Evolutionary conservation across 345 rosid species (phyloP), one percentile per base, ranked within the genome.

Genomic region (thale cress (Arabidopsis thaliana)): DNA sequence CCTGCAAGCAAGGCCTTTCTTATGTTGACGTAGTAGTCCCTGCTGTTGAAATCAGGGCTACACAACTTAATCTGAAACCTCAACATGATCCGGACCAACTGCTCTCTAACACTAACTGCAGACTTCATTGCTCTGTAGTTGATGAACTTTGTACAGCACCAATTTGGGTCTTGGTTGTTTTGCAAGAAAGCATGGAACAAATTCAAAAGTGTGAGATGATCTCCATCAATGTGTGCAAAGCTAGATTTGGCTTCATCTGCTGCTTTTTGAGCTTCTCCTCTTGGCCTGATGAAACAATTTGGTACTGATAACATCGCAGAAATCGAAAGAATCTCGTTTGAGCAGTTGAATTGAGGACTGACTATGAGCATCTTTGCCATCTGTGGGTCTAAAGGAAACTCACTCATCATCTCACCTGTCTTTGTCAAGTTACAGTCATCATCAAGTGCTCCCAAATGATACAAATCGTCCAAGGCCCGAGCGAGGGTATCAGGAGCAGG

Each of bases 261-360:
- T 55, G 36, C 37, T 55, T 55, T 55, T 30, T 55, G 59, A 55
- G 20, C 10, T 55, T 86, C 97, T 88, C 93, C 65, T 86, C 89
- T 91, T 85, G 95, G 97, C 87, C 93, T 89, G 75, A 91, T 85
- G 86, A 91, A 91, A 94, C 95, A 91, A 82, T 87, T 87, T 80
- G 93, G 93, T 87, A 91, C 93, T 89, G 96, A 92, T 65, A 92
- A 87, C 93, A 92, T 88, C 37, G 97, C 86, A 8, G 96, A 84
- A 58, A 92, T 6, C 3, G 96, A 92, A 40, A 89, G 80, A 57
- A 89, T 92, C 82, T 92, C 93, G 76, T 92, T 88, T 13, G 97
- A 92, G 79, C 97, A 91, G 79, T 91, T 91, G 85, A 85, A 89
- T 80, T 82, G 89, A 1, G 86, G 82, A 82, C 96, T 89, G 57